Base-by-base conservation (phyloP, 2,329 filamentous ascomycete species). In the Trichoderma harzianum region DNA sequence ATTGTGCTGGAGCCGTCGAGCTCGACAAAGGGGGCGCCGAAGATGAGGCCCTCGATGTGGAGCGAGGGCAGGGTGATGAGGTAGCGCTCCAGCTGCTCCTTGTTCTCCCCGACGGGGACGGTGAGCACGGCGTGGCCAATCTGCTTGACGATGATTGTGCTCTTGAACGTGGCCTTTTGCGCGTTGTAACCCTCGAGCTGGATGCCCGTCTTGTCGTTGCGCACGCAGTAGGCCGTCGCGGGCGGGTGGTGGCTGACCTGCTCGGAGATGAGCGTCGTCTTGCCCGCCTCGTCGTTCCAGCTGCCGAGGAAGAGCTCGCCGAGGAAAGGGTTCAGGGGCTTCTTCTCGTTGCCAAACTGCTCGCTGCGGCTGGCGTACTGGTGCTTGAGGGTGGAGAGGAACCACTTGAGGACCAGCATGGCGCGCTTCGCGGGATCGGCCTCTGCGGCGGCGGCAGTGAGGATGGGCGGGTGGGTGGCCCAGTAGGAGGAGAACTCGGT, bases 221-320 rank as follows among this genome's bases (percentile, higher is more conserved):
- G 91, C 80, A 98, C 97, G 79, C 90, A 92, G 84, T 98, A 99
- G 57, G 95, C 96, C 1, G 95, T 99, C 43, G 94, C 94, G 3
- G 96, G 95, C 67, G 95, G 95, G 80, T 99, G 96, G 81, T 98
- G 95, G 82, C 89, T 91, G 75, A 98, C 96, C 87, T 98, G 95
- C 84, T 98, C 95, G 78, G 94, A 97, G 77, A 97, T 88, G 75
- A 99, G 87, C 76, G 92, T 89, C 32, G 96, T 98, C 62, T 90
- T 92, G 71, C 95, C 95, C 68, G 90, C 89, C 61, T 89, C 87
- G 78, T 97, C 93, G 72, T 92, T 89, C 96, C 96, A 99, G 77
- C 91, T 92, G 28, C 95, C 96, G 32, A 98, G 83, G 83, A 98
- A 98, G 39, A 98, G 88, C 84, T 99, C 95, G 71, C 95, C 95